Conservation (phyloP, 306 rosid species). For the Senna tora region DNA sequence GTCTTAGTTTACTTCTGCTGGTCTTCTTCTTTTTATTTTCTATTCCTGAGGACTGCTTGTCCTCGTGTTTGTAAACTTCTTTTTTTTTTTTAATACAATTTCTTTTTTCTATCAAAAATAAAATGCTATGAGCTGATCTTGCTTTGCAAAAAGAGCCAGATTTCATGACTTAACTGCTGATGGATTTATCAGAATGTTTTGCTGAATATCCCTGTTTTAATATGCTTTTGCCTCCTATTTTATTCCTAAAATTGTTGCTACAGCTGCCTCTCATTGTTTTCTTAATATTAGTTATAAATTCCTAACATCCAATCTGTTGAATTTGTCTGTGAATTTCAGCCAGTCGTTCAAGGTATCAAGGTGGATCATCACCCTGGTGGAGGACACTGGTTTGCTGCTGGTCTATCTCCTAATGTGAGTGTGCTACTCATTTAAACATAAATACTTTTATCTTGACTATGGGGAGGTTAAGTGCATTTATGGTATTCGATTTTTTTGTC, state of each 20-base stretch:
- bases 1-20: too few species aligned
- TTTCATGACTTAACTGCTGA: background rate
- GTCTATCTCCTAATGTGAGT: slow-evolving; percentile 97
- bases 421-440: slow-evolving; percentile 35
- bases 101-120: background rate
- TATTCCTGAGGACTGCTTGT: too few species aligned
- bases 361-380: slow-evolving; percentile 99
- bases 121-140: background rate
- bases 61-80: too few species aligned
- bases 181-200: background rate
- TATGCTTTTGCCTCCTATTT: slow-evolving; percentile 22
- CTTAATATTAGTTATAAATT: slow-evolving; percentile 5
- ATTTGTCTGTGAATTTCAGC: slow-evolving; percentile 54
- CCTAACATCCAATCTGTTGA: slow-evolving; percentile 20
- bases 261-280: background rate
- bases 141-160: background rate
- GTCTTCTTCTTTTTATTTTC: too few species aligned
- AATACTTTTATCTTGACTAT: slow-evolving; percentile 28
- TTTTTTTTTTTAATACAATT: too few species aligned
- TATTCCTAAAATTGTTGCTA: background rate
- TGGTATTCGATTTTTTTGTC: background rate
- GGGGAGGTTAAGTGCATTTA: slow-evolving; percentile 31
- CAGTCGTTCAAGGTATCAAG: slow-evolving; percentile 81
- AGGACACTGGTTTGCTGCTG: slow-evolving; percentile 99
- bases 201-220: background rate